These are phyloP conservation scores for Rutidosis leptorrhynchoides DNA, from an alignment of 129 eudicot genomes.

Conservation along the genomic window DNA sequence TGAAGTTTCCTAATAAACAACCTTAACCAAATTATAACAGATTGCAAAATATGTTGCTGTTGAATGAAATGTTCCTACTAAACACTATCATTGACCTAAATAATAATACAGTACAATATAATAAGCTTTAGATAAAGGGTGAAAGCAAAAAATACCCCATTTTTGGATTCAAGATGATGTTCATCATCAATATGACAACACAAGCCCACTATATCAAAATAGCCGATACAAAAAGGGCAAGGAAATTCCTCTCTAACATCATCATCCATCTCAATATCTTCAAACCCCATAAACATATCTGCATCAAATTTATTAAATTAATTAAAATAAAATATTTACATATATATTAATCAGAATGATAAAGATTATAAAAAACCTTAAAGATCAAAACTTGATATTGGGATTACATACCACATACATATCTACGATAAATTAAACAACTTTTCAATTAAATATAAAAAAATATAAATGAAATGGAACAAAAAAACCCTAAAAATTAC, in stretches of 20 bases:
- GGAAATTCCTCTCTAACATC: constrained; percentile 83
- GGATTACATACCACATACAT: constrained; percentile 46
- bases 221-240: constrained; percentile 6
- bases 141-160: constrained; percentile 64
- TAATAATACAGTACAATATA: no score
- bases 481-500: not conserved
- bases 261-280: constrained; percentile 81
- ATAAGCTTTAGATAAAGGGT: not conserved
- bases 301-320: constrained; percentile 33
- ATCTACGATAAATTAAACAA: constrained; percentile 41
- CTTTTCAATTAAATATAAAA: constrained; percentile 21
- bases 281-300: constrained; percentile 86
- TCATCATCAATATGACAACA: constrained; percentile 98
- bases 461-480: not conserved
- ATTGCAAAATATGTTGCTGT: not conserved
- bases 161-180: constrained; percentile 79
- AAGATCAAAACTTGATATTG: not conserved
- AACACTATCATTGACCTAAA: not conserved
- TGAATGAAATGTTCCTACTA: not conserved
- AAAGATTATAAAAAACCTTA: not conserved
- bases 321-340: not conserved
- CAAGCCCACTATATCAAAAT: constrained; percentile 78
- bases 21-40: not conserved
- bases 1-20: not conserved
- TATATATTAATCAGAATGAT: not conserved